phyloP scores from a whole-genome alignment of 2,329 filamentous ascomycete species.

The Sclerotinia glacialis region DNA sequence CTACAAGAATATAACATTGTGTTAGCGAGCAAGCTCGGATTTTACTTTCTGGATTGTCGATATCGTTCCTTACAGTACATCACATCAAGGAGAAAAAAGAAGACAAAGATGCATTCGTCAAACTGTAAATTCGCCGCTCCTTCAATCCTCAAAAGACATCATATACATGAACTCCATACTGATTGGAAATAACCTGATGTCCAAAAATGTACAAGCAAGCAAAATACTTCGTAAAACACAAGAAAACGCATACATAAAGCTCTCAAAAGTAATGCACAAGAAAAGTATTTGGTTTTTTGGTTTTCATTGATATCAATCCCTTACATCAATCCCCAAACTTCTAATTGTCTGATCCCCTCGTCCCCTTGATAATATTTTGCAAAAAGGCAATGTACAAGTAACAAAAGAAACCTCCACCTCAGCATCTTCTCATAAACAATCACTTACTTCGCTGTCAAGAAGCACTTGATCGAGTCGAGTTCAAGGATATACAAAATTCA shows the following conservation, averaged over 20 bases:
- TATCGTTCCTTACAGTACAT: neutral
- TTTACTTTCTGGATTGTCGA: neutral
- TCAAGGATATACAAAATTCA: conserved; percentile 1
- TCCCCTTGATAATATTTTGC: conserved; percentile 4
- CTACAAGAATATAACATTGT: neutral
- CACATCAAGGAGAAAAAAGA: neutral
- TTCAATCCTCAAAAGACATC: neutral
- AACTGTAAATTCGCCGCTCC: neutral
- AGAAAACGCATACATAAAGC: neutral
- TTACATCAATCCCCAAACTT: conserved; percentile 12
- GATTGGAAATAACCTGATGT: neutral
- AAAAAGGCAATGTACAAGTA: conserved; percentile 7
- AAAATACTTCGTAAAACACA: neutral
- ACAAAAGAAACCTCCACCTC: conserved; percentile 15
- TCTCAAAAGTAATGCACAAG: conserved; percentile 10
- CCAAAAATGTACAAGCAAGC: conserved; percentile 1
- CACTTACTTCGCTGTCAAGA: conserved; percentile 18
- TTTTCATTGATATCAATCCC: conserved; percentile 21
- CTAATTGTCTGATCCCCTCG: conserved; percentile 4
- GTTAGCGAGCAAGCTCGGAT: neutral
- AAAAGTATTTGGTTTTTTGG: conserved; percentile 15
- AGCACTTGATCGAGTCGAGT: neutral
- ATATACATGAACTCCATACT: conserved; percentile 9
- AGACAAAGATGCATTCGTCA: neutral
- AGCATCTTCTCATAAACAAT: neutral